phyloP scores from a whole-genome alignment of 768 basidiomycete genomes.

The Sarcomyxa edulis region DNA sequence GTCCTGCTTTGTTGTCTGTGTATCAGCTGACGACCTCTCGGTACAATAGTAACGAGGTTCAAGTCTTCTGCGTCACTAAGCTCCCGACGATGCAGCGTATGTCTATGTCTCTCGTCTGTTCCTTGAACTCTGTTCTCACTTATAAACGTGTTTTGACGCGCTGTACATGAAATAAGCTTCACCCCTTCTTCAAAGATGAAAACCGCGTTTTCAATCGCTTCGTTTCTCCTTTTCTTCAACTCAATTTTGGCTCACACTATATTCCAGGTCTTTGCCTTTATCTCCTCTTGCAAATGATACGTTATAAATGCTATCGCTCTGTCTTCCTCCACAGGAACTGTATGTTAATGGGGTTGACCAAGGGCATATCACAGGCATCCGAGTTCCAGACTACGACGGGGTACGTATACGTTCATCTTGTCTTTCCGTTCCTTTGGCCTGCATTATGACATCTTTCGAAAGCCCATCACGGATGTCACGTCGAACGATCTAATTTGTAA shows the following conservation, averaged over 20 bases:
- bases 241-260: conserved; percentile 44
- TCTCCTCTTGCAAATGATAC: too few relatives aligned
- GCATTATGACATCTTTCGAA: neutral
- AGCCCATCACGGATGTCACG: conserved; percentile 55
- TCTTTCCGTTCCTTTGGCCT: neutral
- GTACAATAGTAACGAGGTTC: too few relatives aligned
- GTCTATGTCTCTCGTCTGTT: too few relatives aligned
- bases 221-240: conserved; percentile 22
- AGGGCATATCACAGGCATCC: conserved; percentile 36
- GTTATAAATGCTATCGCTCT: neutral
- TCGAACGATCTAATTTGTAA: conserved; percentile 56
- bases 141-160: too few relatives aligned
- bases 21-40: too few relatives aligned
- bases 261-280: conserved; percentile 34
- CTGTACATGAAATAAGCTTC: too few relatives aligned
- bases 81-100: too few relatives aligned
- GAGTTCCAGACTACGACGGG: conserved; percentile 40
- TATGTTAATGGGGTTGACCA: conserved; percentile 47
- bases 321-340: conserved; percentile 26
- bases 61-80: too few relatives aligned
- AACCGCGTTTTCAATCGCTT: conserved; percentile 14
- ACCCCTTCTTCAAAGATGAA: conserved; percentile 18
- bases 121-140: too few relatives aligned
- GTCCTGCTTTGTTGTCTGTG: too few relatives aligned
- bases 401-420: conserved; percentile 14